Evolutionary conservation across 805 yeast species (phyloP), one percentile per base, ranked within the genome.

Genomic region (Metschnikowia kunwiensis): DNA sequence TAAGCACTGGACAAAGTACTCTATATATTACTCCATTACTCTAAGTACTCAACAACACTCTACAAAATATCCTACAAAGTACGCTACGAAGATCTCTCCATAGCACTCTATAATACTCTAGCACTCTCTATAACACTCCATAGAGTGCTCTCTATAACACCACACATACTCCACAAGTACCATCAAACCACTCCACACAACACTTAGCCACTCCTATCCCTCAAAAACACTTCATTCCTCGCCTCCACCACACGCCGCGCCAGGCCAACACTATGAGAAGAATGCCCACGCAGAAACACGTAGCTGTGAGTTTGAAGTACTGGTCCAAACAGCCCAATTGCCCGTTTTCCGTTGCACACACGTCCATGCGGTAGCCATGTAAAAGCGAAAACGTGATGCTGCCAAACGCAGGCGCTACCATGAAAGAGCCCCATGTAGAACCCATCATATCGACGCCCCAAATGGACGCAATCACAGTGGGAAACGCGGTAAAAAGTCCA

Each of bases 381-480:
- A 80, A 46, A 33, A 84, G 51, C 5, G 95, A 89, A 50, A 74
- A 84, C 2, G 75, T 43, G 4, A 83, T 66, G 1, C 91, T 70
- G 1, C 96, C 95, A 2, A 86, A 45, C 0, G 96, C 96, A 2
- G 96, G 95, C 0, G 94, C 93, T 23, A 85, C 71, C 74, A 87
- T 82, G 56, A 87, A 85, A 17, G 83, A 67, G 2, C 97, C 97
- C 86, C 96, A 91, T 2, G 91, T 84, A 2, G 95, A 84, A 0
- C 97, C 97, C 60, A 91, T 78, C 22, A 85, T 74, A 27, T 84
- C 88, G 15, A 84, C 73, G 0, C 97, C 97, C 88, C 96, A 93
- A 3, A 85, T 77, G 4, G 81, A 69, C 1, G 95, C 82, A 11
- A 88, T 77, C 10, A 88, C 70, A 0, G 95, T 83, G 3, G 98